phyloP scores from a whole-genome alignment of 768 basidiomycete species.

The Tulasnella sp. region DNA sequence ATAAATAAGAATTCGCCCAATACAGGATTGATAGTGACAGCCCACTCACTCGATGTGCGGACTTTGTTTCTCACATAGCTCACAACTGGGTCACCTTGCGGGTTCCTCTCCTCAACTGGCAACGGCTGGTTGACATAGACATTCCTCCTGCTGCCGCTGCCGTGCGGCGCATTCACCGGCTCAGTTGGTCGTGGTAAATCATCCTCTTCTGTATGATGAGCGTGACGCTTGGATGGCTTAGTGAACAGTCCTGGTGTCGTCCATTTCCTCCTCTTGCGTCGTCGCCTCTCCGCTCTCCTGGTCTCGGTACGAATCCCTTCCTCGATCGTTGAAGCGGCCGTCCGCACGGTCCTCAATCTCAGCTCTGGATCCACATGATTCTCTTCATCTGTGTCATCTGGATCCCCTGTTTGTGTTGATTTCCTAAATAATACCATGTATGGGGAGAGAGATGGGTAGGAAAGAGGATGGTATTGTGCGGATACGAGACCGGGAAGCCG shows the following conservation, averaged over 20 bases:
- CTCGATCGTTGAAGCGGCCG: constrained; percentile 81
- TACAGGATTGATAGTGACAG: not conserved
- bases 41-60: constrained; percentile 71
- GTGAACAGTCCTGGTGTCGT: constrained; percentile 14
- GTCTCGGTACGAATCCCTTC: constrained; percentile 71
- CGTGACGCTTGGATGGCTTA: constrained; percentile 17
- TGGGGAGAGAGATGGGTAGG: not conserved
- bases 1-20: not conserved
- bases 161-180: constrained; percentile 19
- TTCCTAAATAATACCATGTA: constrained; percentile 11
- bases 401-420: not conserved
- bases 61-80: constrained; percentile 91
- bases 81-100: constrained; percentile 60
- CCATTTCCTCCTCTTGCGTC: constrained; percentile 15
- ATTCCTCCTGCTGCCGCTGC: constrained; percentile 47
- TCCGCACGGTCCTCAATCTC: constrained; percentile 82
- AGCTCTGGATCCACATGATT: constrained; percentile 56
- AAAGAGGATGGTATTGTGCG: not conserved
- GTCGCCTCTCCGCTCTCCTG: constrained; percentile 6
- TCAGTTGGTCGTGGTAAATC: constrained; percentile 18
- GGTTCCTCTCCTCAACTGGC: constrained; percentile 51
- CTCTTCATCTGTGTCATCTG: constrained; percentile 16
- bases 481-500: not conserved
- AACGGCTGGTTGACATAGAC: constrained; percentile 71
- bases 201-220: constrained; percentile 16